Evolutionary conservation across 352 stramenopile species (phyloP).

Genomic region (Phytophthora tubulina): DNA sequence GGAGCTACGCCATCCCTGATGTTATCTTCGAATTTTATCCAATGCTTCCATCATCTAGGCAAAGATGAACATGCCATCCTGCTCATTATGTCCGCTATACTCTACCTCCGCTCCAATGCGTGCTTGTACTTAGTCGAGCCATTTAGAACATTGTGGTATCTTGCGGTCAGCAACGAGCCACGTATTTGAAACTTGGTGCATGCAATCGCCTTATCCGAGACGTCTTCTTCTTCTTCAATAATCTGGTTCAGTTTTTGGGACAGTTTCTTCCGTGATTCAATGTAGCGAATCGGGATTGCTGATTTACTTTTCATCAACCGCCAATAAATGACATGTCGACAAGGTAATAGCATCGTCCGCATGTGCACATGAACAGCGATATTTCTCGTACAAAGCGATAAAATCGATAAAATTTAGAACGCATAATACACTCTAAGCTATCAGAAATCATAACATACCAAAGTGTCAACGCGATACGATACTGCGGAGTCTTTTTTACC

Average conservation of each 20-base stretch:
- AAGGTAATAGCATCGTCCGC: constrained; percentile 14
- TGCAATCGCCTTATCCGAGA: neutral
- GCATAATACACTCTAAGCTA: no score
- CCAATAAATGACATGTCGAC: constrained; percentile 29
- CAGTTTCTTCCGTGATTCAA: constrained; percentile 8
- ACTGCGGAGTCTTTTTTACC: no score
- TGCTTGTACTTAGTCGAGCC: constrained; percentile 17
- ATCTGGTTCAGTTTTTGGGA: constrained; percentile 15
- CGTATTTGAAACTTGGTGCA: constrained; percentile 13
- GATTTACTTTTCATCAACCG: constrained; percentile 6
- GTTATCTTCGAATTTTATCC: constrained; percentile 14
- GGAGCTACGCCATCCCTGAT: constrained; percentile 15
- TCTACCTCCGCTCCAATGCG: neutral
- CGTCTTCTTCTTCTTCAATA: constrained; percentile 6
- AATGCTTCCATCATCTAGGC: constrained; percentile 14
- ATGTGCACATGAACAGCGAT: constrained; percentile 19
- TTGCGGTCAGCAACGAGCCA: constrained; percentile 1
- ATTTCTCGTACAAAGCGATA: neutral
- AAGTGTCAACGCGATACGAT: no score
- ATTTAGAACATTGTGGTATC: constrained; percentile 6
- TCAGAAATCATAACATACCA: no score
- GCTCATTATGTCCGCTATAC: constrained; percentile 22
- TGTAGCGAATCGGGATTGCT: constrained; percentile 5
- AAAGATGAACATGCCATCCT: constrained; percentile 8
- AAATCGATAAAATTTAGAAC: no score